phyloP scores from a whole-genome alignment of 495 filamentous ascomycete genomes.

The Hamigera avellanea region DNA sequence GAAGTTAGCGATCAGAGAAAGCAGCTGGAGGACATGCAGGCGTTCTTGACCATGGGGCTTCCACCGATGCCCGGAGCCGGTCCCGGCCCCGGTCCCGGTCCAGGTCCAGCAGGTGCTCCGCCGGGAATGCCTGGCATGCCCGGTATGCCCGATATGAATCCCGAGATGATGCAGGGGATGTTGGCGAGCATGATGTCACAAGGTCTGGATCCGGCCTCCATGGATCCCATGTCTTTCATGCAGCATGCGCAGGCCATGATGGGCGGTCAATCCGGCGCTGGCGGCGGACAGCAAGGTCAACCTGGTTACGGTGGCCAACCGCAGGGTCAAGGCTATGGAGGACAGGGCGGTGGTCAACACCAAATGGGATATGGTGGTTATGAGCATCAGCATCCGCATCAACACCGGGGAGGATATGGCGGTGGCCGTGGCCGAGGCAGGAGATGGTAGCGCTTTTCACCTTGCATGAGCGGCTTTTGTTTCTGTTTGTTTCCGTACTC shows the following conservation, averaged over 20 bases:
- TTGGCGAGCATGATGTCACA: constrained; percentile 69
- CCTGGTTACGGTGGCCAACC: constrained; percentile 22
- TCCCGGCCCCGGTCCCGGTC: constrained; percentile 28
- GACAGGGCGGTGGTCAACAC: constrained; percentile 31
- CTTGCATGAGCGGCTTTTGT: constrained; percentile 2
- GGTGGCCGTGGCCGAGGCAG: constrained; percentile 36
- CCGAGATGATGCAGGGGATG: constrained; percentile 70
- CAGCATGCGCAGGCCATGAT: constrained; percentile 42
- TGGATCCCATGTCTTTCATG: constrained; percentile 54
- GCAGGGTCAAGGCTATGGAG: constrained; percentile 25
- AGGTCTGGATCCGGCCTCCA: constrained; percentile 71
- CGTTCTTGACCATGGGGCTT: constrained; percentile 66
- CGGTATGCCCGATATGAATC: constrained; percentile 60
- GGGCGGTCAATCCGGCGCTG: constrained; percentile 30
- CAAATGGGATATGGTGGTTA: constrained; percentile 42
- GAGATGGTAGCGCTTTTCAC: constrained; percentile 32
- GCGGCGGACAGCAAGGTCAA: constrained; percentile 28
- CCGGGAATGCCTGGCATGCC: constrained; percentile 53
- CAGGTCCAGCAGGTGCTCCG: constrained; percentile 23
- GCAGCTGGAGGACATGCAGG: constrained; percentile 81
- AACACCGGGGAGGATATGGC: constrained; percentile 32
- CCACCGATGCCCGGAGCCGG: constrained; percentile 57
- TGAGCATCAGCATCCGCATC: too few relatives aligned
- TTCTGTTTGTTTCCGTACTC: constrained; percentile 5
- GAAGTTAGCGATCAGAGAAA: constrained; percentile 69